These are phyloP conservation scores for Erythrobasidium yunnanense DNA, from an alignment of 768 basidiomycete species.

Conservation along the genomic window DNA sequence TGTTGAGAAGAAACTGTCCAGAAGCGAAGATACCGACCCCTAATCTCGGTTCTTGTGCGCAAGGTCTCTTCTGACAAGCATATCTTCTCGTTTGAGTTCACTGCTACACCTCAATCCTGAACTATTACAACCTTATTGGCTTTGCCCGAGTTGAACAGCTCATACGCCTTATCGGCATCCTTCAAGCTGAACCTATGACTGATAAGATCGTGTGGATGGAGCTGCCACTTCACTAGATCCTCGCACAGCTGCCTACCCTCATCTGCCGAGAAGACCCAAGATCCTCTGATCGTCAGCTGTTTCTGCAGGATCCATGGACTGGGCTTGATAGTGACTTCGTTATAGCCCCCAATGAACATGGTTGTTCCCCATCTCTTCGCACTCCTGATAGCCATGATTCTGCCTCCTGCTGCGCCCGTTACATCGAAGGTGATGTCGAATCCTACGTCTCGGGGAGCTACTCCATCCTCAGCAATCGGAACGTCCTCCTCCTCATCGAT, in stretches of 20 bases:
- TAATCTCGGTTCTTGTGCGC: too few relatives aligned
- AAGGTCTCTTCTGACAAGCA: too few relatives aligned
- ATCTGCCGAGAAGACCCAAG: constrained; percentile 12
- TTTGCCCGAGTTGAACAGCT: constrained; percentile 9
- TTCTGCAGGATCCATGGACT: constrained; percentile 21
- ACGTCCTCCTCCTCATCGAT: constrained; percentile 14
- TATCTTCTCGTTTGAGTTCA: too few relatives aligned
- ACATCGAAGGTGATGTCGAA: constrained; percentile 15
- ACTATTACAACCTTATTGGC: constrained; percentile 24
- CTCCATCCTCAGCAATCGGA: constrained; percentile 5
- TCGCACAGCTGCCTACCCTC: constrained; percentile 16
- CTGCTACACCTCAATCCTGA: too few relatives aligned
- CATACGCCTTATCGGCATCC: constrained; percentile 3
- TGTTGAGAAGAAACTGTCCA: too few relatives aligned
- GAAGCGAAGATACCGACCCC: too few relatives aligned
- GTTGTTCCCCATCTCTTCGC: constrained; percentile 24
- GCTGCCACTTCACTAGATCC: constrained; percentile 22
- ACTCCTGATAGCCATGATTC: neutral
- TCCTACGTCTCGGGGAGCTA: neutral
- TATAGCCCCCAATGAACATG: constrained; percentile 18
- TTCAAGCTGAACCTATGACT: constrained; percentile 8
- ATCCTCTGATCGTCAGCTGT: constrained; percentile 11
- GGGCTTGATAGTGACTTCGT: constrained; percentile 5
- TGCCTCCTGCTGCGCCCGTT: constrained; percentile 9
- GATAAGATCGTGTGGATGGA: constrained; percentile 13